A percentile compares a stretch with the other conserved stretches of the same genome.
Conservation (phyloP, 2,329 filamentous ascomycete genomes). For the Cordyceps fumosorosea region DNA sequence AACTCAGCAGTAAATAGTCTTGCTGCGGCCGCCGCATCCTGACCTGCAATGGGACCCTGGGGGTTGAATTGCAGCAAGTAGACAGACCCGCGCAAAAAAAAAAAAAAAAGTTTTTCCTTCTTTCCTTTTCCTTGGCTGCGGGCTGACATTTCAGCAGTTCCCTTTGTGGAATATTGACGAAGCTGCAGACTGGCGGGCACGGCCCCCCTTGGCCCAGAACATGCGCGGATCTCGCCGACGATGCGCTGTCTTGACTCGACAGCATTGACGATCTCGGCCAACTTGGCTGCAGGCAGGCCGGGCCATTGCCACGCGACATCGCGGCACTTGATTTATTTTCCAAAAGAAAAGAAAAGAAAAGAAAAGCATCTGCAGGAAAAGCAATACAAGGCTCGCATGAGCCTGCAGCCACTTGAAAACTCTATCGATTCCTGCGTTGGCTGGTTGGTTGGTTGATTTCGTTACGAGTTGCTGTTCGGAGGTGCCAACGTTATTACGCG, state of each 20-base stretch:
- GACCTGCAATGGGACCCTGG: background rate
- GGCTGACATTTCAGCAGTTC: background rate
- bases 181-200: background rate
- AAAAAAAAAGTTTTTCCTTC: background rate
- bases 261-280: background rate
- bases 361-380: background rate
- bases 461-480: background rate
- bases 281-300: background rate
- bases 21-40: background rate
- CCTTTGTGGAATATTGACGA: conserved; percentile 3
- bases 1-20: background rate
- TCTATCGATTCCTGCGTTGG: background rate
- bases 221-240: background rate
- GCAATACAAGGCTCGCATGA: background rate
- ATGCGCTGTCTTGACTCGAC: background rate
- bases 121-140: background rate
- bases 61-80: background rate
- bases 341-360: background rate
- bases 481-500: background rate
- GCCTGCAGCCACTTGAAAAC: background rate
- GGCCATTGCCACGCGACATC: background rate
- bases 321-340: background rate
- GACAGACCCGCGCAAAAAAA: background rate
- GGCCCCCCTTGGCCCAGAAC: background rate
- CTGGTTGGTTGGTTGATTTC: background rate